Percentiles rank a stretch among this genome's conserved stretches.
These are phyloP conservation scores for Globisporangium echinulatum DNA, from an alignment of 352 stramenopile species.

Conservation along the genomic window DNA sequence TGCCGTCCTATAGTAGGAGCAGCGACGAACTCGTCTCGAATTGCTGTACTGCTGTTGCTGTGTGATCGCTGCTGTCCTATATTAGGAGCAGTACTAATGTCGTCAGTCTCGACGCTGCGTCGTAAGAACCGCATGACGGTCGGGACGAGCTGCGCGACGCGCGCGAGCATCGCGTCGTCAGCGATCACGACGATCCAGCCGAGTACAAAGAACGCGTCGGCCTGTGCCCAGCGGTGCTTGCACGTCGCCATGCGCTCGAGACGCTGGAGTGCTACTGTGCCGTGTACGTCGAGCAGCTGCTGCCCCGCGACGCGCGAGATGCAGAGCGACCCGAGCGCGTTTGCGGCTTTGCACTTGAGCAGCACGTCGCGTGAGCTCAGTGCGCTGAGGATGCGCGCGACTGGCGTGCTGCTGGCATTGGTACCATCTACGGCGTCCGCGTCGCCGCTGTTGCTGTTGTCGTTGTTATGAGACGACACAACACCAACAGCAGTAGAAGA, in stretches of 20 bases:
- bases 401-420: neutral
- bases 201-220: conserved; percentile 69
- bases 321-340: conserved; percentile 62
- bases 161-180: conserved; percentile 34
- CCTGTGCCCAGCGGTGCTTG: conserved; percentile 71
- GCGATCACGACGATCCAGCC: conserved; percentile 71
- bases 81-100: no score
- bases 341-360: conserved; percentile 77
- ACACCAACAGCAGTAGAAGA: neutral
- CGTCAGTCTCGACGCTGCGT: conserved; percentile 21
- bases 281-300: conserved; percentile 41
- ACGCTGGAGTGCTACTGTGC: conserved; percentile 24
- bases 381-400: conserved; percentile 37
- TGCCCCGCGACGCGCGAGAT: conserved; percentile 69
- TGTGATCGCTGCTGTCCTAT: no score
- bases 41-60: no score
- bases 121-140: conserved; percentile 37
- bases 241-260: conserved; percentile 53
- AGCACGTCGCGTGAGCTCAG: conserved; percentile 55
- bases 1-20: neutral
- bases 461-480: neutral
- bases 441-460: neutral
- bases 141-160: conserved; percentile 34
- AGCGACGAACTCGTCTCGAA: no score
- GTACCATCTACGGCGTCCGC: no score